These are phyloP conservation scores for Wickerhamiella hasegawae DNA, from an alignment of 805 yeast genomes.

Conservation along the genomic window DNA sequence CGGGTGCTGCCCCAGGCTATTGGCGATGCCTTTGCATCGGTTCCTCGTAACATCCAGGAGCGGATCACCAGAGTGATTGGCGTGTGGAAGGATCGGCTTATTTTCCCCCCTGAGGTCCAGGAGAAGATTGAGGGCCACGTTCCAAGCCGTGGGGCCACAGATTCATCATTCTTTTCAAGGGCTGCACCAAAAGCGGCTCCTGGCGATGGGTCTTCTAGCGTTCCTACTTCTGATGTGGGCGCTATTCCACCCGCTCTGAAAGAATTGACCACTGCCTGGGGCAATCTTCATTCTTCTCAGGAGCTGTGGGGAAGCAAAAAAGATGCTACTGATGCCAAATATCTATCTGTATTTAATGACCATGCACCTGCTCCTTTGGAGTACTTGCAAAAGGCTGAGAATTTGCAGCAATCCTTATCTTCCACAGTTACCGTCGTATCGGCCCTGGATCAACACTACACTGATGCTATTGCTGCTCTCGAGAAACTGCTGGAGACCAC, in stretches of 20 bases:
- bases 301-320: neutral
- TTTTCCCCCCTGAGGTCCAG: conserved; percentile 27
- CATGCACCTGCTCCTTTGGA: conserved; percentile 22
- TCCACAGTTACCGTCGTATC: neutral
- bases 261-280: conserved; percentile 1
- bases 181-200: too few species aligned
- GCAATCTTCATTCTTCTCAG: conserved; percentile 3
- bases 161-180: neutral
- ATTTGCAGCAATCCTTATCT: conserved; percentile 11
- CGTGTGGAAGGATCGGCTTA: conserved; percentile 52
- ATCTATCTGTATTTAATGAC: conserved; percentile 12
- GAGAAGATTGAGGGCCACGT: conserved; percentile 15
- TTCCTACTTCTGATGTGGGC: neutral
- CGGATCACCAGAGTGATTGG: conserved; percentile 40
- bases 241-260: conserved; percentile 1
- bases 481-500: neutral
- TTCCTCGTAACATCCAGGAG: conserved; percentile 30
- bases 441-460: neutral
- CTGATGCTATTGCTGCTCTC: neutral
- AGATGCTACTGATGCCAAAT: conserved; percentile 4
- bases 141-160: neutral
- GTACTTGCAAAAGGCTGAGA: conserved; percentile 16
- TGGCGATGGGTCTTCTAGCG: too few species aligned
- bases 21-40: conserved; percentile 21
- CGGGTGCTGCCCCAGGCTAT: conserved; percentile 26